Evolutionary conservation across 495 filamentous ascomycete genomes (phyloP), one percentile per base, ranked within the genome.

Genomic region (Hypoxylon fuscum): DNA sequence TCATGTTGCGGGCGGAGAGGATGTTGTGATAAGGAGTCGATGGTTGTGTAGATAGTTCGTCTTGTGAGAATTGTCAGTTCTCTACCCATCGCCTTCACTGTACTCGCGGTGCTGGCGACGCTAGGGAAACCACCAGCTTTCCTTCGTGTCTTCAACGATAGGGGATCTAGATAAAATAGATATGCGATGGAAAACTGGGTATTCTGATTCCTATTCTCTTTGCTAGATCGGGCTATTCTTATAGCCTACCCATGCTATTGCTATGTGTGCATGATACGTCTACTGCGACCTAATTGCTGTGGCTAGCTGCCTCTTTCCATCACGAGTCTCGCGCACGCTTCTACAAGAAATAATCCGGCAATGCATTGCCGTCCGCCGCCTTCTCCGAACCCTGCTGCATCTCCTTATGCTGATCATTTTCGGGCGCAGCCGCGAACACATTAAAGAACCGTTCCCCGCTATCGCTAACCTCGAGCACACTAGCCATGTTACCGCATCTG

Each of bases 401-500:
- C 69, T 97, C 91, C 55, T 95, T 90, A 70, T 96, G 90, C 60
- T 87, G 79, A 72, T 96, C 94, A 63, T 98, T 98, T 75, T 98
- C 96, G 12, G 95, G 95, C 15, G 94, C 92, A 5, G 95, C 96
- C 44, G 95, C 91, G 72, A 98, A 98, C 10, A 98, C 92, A 73
- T 98, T 98, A 76, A 97, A 98, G 68, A 87, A 95, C 50, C 93
- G 80, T 75, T 96, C 91, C 12, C 94, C 95, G 10, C 86, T 85
- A 72, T 96, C 91, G 70, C 91, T 91, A 37, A 98, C 96, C 76
- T 98, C 95, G 11, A 98, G 80, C 23, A 98, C 95, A 76, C 91
- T 96, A 8, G 95, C 95, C 84, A 97, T 88, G 70, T 98, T 98
- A 15, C 95, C 95, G 74, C 95, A 98, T 14, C 93, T 81, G 72